Evolutionary conservation across 2,329 filamentous ascomycete genomes (phyloP).

Genomic region (Tricladium varicosporioides): DNA sequence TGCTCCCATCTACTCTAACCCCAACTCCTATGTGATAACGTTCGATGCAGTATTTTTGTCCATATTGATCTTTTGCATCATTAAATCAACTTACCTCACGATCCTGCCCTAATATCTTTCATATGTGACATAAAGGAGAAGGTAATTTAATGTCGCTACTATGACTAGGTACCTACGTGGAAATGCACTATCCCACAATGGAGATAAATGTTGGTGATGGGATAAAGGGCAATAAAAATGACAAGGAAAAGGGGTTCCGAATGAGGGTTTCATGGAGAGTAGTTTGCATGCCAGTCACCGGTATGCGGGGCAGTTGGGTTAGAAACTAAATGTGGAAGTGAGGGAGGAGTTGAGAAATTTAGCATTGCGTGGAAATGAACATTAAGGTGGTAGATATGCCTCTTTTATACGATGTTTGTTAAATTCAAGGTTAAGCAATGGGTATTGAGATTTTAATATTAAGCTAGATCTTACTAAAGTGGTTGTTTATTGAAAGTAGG

Average conservation of each 20-base stretch:
- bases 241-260: neutral
- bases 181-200: slow-evolving; percentile 41
- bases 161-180: slow-evolving; percentile 45
- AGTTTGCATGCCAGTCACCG: slow-evolving; percentile 41
- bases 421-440: too few relatives aligned
- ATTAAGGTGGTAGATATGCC: too few relatives aligned
- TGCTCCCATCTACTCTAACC: slow-evolving; percentile 45
- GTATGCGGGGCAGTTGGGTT: slow-evolving; percentile 37
- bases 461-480: too few relatives aligned
- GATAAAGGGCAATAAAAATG: neutral
- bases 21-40: slow-evolving; percentile 51
- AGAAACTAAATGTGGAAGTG: slow-evolving; percentile 15
- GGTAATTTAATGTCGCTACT: slow-evolving; percentile 29
- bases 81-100: slow-evolving; percentile 38
- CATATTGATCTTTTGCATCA: slow-evolving; percentile 33
- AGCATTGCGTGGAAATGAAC: too few relatives aligned
- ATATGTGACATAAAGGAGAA: slow-evolving; percentile 1
- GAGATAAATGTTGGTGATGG: neutral
- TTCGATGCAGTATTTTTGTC: slow-evolving; percentile 49
- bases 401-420: too few relatives aligned
- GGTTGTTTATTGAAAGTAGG: too few relatives aligned
- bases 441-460: too few relatives aligned
- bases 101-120: slow-evolving; percentile 28
- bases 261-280: slow-evolving; percentile 30
- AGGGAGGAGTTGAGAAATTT: neutral